Conservation (phyloP, 2,329 filamentous ascomycete species). For the Ascochyta fabae region DNA sequence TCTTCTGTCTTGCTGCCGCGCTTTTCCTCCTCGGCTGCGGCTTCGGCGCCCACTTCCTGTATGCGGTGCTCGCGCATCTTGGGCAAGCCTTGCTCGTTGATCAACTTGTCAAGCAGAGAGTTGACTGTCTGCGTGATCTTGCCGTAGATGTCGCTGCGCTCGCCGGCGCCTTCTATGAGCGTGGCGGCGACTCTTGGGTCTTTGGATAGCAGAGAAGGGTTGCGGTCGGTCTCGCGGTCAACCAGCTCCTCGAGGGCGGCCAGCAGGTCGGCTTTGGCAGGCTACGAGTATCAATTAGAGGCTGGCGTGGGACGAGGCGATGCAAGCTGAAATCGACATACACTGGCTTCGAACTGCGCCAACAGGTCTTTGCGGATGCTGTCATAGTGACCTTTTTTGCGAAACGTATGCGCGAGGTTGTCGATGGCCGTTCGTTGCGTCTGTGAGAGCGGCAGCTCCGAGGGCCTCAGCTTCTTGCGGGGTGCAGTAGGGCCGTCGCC, state of each 20-base stretch:
- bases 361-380: slow-evolving; percentile 77
- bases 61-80: slow-evolving; percentile 72
- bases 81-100: slow-evolving; percentile 67
- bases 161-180: slow-evolving; percentile 78
- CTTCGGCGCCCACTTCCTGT: slow-evolving; percentile 72
- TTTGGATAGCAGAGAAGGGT: slow-evolving; percentile 73
- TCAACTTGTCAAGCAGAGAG: slow-evolving; percentile 68
- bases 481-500: slow-evolving; percentile 39
- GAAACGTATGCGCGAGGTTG: slow-evolving; percentile 77
- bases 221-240: slow-evolving; percentile 76
- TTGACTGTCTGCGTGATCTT: slow-evolving; percentile 72
- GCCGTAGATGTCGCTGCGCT: slow-evolving; percentile 77
- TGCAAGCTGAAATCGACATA: slow-evolving; percentile 50
- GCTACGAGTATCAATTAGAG: slow-evolving; percentile 53
- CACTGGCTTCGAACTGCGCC: slow-evolving; percentile 74
- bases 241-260: slow-evolving; percentile 72
- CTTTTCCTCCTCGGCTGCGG: slow-evolving; percentile 67
- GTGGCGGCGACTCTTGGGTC: slow-evolving; percentile 76
- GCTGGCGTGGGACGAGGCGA: not conserved
- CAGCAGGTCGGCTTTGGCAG: slow-evolving; percentile 72
- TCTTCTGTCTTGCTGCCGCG: slow-evolving; percentile 76
- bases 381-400: slow-evolving; percentile 86
- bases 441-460: slow-evolving; percentile 75
- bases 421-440: slow-evolving; percentile 78
- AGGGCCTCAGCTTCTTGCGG: slow-evolving; percentile 71